Conservation (phyloP, 768 basidiomycete species). For the Hericium rajendrae region DNA sequence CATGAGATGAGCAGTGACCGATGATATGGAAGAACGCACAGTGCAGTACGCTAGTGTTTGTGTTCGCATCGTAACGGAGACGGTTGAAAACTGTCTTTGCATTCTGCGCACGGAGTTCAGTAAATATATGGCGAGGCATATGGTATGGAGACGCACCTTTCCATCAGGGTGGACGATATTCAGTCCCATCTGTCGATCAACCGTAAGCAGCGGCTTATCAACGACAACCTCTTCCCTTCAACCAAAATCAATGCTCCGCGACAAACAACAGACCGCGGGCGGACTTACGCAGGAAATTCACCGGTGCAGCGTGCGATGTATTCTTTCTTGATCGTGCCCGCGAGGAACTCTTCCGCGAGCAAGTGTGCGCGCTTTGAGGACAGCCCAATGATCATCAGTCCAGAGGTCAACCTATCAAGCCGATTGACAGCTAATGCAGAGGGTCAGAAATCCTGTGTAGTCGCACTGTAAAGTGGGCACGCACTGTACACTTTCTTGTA, state of each 20-base stretch:
- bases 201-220: conserved; percentile 79
- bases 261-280: background rate
- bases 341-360: conserved; percentile 74
- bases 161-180: conserved; percentile 95
- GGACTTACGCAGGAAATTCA: conserved; percentile 74
- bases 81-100: conserved; percentile 86
- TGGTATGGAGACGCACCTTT: too few species aligned
- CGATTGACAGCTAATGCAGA: conserved; percentile 79
- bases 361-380: conserved; percentile 55
- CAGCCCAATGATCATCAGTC: conserved; percentile 88
- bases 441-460: background rate
- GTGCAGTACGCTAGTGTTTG: conserved; percentile 78
- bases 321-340: conserved; percentile 78
- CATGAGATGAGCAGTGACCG: conserved; percentile 1
- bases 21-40: conserved; percentile 38
- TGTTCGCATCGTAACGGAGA: conserved; percentile 68
- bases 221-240: conserved; percentile 70
- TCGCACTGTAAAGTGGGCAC: conserved; percentile 20
- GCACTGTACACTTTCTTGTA: conserved; percentile 75
- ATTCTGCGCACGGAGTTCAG: conserved; percentile 43
- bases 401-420: conserved; percentile 88
- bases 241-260: background rate
- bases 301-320: conserved; percentile 87
- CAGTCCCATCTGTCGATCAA: conserved; percentile 94
- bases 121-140: too few species aligned